phyloP scores from a whole-genome alignment of 2,329 filamentous ascomycete species.

The Penicillium carneum region DNA sequence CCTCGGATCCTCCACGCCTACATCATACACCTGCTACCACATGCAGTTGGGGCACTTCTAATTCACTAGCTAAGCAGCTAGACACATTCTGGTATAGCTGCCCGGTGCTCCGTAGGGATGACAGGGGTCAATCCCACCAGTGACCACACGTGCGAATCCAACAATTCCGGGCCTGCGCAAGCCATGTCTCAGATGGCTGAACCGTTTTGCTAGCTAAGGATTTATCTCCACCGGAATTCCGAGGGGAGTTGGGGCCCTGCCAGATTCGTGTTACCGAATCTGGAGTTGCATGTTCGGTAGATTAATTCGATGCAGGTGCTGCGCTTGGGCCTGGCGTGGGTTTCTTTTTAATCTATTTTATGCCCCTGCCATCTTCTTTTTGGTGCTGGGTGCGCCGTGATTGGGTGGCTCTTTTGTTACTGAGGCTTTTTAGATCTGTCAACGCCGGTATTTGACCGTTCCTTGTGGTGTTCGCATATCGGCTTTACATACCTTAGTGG shows the following conservation, averaged over 20 bases:
- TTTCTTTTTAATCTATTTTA: slow-evolving; percentile 6
- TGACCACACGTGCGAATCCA: not conserved
- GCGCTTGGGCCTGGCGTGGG: slow-evolving; percentile 3
- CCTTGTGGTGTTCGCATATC: not conserved
- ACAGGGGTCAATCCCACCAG: slow-evolving; percentile 1
- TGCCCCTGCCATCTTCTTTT: not conserved
- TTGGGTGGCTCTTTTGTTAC: not conserved
- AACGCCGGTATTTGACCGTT: not conserved
- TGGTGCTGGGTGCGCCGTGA: not conserved
- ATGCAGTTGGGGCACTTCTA: not conserved
- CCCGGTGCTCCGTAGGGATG: not conserved
- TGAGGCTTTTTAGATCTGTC: not conserved
- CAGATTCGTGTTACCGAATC: not conserved
- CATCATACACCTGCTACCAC: not conserved
- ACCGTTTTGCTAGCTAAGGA: no score
- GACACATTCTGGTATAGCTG: not conserved
- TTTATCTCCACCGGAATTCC: slow-evolving; percentile 1
- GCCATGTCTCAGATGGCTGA: not conserved
- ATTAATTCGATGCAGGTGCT: slow-evolving; percentile 1
- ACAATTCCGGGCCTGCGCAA: not conserved
- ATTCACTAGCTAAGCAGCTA: not conserved
- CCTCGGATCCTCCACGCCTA: not conserved
- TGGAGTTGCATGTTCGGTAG: not conserved
- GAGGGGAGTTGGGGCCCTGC: not conserved
- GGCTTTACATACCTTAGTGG: not conserved